phyloP scores from a whole-genome alignment of 305 asterid species.

The Fraxinus sp. region DNA sequence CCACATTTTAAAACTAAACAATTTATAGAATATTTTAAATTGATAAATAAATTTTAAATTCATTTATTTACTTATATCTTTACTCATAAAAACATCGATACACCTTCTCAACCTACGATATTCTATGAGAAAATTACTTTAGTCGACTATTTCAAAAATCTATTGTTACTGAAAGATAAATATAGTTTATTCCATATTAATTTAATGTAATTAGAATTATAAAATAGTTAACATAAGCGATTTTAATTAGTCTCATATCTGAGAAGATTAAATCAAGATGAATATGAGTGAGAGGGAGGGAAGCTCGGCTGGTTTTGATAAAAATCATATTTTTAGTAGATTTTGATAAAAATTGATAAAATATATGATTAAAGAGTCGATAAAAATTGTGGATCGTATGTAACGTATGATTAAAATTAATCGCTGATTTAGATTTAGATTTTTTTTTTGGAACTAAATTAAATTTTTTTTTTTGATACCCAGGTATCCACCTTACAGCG shows the following conservation, averaged over 20 bases:
- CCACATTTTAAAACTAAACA: not conserved
- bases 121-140: not conserved
- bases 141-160: not conserved
- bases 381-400: not conserved
- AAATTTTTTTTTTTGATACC: no score
- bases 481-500: no score
- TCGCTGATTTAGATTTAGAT: no score
- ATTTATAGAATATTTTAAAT: no score
- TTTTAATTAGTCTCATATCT: no score
- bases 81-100: not conserved
- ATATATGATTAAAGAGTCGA: no score
- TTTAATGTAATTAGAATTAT: not conserved
- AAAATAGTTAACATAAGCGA: not conserved
- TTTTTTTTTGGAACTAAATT: no score
- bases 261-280: no score
- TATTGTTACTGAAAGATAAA: not conserved
- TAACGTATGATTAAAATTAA: no score
- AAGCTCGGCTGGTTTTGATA: not conserved
- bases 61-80: not conserved
- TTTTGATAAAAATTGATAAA: not conserved
- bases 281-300: not conserved
- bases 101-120: not conserved
- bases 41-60: no score
- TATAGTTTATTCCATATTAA: not conserved
- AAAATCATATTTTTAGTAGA: no score